These are phyloP conservation scores for Mycena vitilis DNA, from an alignment of 768 basidiomycete species.

Conservation along the genomic window DNA sequence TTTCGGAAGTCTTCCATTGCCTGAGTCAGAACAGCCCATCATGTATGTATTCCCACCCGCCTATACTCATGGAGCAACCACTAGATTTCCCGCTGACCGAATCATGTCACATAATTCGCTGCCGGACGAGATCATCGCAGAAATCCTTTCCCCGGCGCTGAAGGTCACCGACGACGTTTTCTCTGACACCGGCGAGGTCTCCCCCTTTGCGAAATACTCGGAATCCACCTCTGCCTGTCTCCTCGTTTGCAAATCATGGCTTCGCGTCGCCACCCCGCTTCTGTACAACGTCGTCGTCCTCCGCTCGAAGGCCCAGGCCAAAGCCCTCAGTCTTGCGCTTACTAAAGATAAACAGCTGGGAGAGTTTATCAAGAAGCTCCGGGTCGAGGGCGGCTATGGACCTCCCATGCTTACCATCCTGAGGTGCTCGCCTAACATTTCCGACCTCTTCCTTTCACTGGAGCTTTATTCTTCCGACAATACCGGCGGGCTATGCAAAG, in stretches of 20 bases:
- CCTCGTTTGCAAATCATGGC: constrained; percentile 41
- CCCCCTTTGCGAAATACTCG: constrained; percentile 34
- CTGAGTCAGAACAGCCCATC: too few species aligned
- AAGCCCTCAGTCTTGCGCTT: constrained; percentile 38
- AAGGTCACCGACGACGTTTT: constrained; percentile 37
- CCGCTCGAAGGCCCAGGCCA: constrained; percentile 41
- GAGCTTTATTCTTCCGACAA: constrained; percentile 1
- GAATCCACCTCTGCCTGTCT: constrained; percentile 36
- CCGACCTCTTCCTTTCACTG: constrained; percentile 16
- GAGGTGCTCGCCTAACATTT: constrained; percentile 11
- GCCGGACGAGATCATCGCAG: constrained; percentile 40
- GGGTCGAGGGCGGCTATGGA: constrained; percentile 41
- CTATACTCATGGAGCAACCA: too few species aligned
- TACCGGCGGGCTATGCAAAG: constrained; percentile 17
- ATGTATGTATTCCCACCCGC: too few species aligned
- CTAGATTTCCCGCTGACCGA: too few species aligned
- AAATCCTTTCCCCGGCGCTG: constrained; percentile 34
- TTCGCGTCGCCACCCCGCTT: constrained; percentile 40
- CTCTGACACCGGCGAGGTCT: constrained; percentile 20
- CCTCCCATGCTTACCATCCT: constrained; percentile 12
- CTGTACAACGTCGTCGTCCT: constrained; percentile 41
- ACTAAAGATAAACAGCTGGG: constrained; percentile 32
- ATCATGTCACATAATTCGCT: constrained; percentile 17
- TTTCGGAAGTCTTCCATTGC: too few species aligned
- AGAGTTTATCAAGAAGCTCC: constrained; percentile 38